Base-by-base conservation (phyloP, 2,329 filamentous ascomycete species). In the Falciphora oryzae region DNA sequence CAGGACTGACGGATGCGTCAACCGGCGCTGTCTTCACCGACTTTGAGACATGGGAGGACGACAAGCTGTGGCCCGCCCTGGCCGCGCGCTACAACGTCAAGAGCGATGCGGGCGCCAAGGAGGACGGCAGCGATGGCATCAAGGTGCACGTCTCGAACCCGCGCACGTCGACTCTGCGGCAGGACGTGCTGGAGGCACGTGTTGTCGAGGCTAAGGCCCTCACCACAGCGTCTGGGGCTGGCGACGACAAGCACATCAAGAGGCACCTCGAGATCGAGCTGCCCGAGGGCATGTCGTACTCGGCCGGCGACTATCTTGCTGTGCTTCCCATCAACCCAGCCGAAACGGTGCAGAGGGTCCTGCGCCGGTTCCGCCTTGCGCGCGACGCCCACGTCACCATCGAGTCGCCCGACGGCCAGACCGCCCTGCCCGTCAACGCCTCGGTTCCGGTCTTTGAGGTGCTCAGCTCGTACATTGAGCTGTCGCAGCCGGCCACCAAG, bases 291-390 rank as follows among this genome's bases (percentile, higher is more conserved):
- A 82, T 86, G 80, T 81, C 80, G 0, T 94, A 93, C 75, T 81
- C 83, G 50, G 83, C 88, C 4, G 91, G 90, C 13, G 91, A 93
- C 71, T 93, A 94, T 71, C 81, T 93, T 0, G 89, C 89, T 0
- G 79, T 92, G 4, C 77, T 92, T 1, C 90, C 91, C 0, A 77
- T 90, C 32, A 93, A 93, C 72, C 86, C 85, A 1, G 80, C 80
- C 59, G 77, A 81, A 31, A 85, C 81, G 4, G 84, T 93, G 1
- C 80, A 81, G 10, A 81, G 89, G 13, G 88, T 85, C 0, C 83
- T 92, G 72, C 79, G 81, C 22, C 79, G 83, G 25, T 93, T 92
- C 71, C 76, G 81, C 1, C 76, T 93, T 1, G 82, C 88, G 0
- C 89, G 86, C 85, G 90, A 93, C 71, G 84, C 87, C 2, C 81